Conservation (phyloP, 1,284 basidiomycete species). For the Anthracocystis setariae region DNA sequence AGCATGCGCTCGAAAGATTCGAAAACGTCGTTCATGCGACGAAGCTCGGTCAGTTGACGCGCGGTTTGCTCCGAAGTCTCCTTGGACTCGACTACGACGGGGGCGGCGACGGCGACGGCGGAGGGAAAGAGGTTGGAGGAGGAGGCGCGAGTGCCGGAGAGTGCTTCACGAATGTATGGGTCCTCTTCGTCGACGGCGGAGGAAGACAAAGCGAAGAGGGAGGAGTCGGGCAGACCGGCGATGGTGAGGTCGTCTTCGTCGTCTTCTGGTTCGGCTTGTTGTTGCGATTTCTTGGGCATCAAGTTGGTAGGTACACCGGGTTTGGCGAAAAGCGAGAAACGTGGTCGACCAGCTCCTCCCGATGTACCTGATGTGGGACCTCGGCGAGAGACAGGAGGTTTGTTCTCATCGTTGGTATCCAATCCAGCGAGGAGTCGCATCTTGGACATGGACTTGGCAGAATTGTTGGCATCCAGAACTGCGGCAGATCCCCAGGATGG, state of each 20-base stretch:
- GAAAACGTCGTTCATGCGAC: constrained; percentile 62
- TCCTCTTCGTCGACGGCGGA: constrained; percentile 21
- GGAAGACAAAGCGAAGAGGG: constrained; percentile 13
- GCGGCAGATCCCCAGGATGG: constrained; percentile 45
- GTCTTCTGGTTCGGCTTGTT: constrained; percentile 12
- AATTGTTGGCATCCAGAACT: constrained; percentile 31
- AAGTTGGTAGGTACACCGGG: constrained; percentile 42
- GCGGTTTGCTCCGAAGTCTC: constrained; percentile 54
- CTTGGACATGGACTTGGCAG: constrained; percentile 34
- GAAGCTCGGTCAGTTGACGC: constrained; percentile 56
- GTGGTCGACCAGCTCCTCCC: constrained; percentile 21
- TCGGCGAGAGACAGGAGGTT: constrained; percentile 31
- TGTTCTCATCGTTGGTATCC: constrained; percentile 40
- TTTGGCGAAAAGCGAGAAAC: constrained; percentile 49
- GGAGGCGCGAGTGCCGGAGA: constrained; percentile 35
- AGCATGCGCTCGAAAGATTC: constrained; percentile 60
- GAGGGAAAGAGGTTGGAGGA: constrained; percentile 18
- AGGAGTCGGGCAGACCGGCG: constrained; percentile 18
- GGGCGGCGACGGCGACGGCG: constrained; percentile 32
- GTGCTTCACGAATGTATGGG: constrained; percentile 48
- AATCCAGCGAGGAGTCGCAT: constrained; percentile 44
- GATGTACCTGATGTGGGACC: constrained; percentile 13
- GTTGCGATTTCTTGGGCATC: constrained; percentile 25
- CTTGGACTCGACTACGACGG: constrained; percentile 13
- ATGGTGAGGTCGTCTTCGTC: constrained; percentile 42